Evolutionary conservation across 352 stramenopile genomes (phyloP).

Genomic region (Globisporangium middletonii): DNA sequence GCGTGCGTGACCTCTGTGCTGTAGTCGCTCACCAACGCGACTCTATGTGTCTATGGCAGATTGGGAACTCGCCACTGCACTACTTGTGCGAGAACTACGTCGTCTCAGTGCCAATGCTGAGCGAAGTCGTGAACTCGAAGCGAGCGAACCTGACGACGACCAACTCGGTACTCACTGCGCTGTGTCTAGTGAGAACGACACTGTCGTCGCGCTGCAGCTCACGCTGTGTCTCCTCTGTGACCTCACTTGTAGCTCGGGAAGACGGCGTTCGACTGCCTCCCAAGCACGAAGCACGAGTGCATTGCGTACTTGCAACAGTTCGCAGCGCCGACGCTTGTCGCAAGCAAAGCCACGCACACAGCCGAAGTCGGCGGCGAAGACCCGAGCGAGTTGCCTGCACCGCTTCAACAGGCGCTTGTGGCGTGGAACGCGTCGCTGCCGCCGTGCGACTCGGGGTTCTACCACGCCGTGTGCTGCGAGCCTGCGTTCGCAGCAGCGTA

Average conservation of each 20-base stretch:
- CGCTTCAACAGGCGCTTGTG: slow-evolving; percentile 31
- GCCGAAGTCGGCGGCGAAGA: slow-evolving; percentile 59
- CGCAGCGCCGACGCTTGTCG: slow-evolving; percentile 20
- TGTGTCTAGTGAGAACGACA: not conserved
- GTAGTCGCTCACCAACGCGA: not conserved
- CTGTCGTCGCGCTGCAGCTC: not conserved
- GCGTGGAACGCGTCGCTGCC: slow-evolving; percentile 72
- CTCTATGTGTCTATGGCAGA: slow-evolving; percentile 27
- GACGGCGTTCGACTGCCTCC: slow-evolving; percentile 57
- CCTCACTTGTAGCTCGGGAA: slow-evolving; percentile 39
- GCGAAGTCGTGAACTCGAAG: slow-evolving; percentile 50
- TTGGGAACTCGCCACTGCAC: slow-evolving; percentile 69
- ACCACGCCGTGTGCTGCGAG: slow-evolving; percentile 74
- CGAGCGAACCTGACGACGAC: slow-evolving; percentile 55
- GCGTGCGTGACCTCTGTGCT: not conserved
- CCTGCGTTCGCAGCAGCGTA: slow-evolving; percentile 54
- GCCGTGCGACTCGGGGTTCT: slow-evolving; percentile 72
- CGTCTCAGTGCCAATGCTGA: slow-evolving; percentile 50
- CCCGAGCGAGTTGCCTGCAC: slow-evolving; percentile 38
- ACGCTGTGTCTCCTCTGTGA: not conserved
- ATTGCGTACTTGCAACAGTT: slow-evolving; percentile 50
- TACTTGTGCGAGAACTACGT: slow-evolving; percentile 66
- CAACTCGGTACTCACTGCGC: slow-evolving; percentile 38
- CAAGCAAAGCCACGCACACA: slow-evolving; percentile 4
- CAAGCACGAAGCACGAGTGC: slow-evolving; percentile 51